Percentiles rank a stretch among this genome's conserved stretches.
These are phyloP conservation scores for Phytopythium sindhum DNA, from an alignment of 352 stramenopile species.

Conservation along the genomic window DNA sequence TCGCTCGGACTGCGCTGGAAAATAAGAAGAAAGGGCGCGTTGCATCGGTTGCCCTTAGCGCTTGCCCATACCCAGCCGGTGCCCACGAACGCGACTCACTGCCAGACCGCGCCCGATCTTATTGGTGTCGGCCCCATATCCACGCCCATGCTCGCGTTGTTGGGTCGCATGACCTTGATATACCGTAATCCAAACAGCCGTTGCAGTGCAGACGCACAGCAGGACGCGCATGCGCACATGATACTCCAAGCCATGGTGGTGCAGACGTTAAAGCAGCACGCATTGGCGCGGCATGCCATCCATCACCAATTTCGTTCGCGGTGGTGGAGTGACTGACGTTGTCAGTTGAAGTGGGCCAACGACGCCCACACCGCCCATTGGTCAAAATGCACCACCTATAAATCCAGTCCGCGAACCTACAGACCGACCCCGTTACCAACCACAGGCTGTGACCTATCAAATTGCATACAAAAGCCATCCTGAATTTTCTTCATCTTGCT, in stretches of 20 bases:
- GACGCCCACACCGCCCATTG: neutral
- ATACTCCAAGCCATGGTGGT: no score
- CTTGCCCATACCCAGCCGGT: neutral
- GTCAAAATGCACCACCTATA: neutral
- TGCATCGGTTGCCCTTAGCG: neutral
- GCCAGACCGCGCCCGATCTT: neutral
- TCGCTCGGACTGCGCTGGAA: neutral
- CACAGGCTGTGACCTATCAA: neutral
- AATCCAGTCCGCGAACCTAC: neutral
- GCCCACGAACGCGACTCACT: neutral
- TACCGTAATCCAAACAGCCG: no score
- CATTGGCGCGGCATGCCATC: no score
- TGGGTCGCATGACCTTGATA: no score
- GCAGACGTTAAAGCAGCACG: no score
- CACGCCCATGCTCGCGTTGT: no score
- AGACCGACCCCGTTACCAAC: neutral
- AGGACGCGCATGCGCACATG: no score
- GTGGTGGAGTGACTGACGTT: neutral
- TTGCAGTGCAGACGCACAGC: no score
- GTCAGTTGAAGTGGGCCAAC: neutral
- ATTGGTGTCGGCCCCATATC: neutral
- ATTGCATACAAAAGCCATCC: no score
- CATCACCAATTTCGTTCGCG: no score
- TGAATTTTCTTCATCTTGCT: neutral
- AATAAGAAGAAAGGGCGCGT: constrained; percentile 3